A percentile compares a stretch with the other conserved stretches of the same genome.
Evolutionary conservation across 345 rosid genomes (phyloP).

Genomic region (Gossypium sturtianum): DNA sequence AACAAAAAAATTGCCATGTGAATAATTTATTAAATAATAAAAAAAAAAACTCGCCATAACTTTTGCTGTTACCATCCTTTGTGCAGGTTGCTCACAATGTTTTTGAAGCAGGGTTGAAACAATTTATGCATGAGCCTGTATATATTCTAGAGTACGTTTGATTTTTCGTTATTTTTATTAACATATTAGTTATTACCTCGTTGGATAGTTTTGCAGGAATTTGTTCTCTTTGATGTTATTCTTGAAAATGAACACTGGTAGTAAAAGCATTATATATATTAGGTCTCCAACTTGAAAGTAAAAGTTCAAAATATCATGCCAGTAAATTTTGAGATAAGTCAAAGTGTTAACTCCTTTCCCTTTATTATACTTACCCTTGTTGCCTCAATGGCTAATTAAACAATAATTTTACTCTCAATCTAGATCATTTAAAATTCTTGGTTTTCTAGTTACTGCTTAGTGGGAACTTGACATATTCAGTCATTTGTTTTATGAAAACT

Average conservation of each 20-base stretch:
- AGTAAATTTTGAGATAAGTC: not conserved
- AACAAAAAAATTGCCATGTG: not conserved
- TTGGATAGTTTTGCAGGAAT: not conserved
- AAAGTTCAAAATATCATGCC: not conserved
- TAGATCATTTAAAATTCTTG: not conserved
- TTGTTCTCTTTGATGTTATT: conserved; percentile 3
- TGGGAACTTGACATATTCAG: not conserved
- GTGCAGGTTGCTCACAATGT: conserved; percentile 84
- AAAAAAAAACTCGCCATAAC: not conserved
- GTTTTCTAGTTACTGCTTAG: not conserved
- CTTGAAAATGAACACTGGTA: not conserved
- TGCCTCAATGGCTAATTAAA: not conserved
- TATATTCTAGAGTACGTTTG: conserved; percentile 83
- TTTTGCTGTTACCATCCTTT: conserved; percentile 11
- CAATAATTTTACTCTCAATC: not conserved
- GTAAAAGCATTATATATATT: conserved; percentile 3
- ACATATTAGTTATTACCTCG: not conserved
- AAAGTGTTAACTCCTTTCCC: not conserved
- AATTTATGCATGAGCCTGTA: conserved; percentile 85
- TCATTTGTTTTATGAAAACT: not conserved
- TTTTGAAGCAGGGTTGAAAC: conserved; percentile 88
- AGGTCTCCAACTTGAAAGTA: not conserved
- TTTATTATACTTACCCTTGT: not conserved
- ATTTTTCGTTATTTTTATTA: conserved; percentile 6
- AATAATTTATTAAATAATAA: not conserved